phyloP scores from a whole-genome alignment of 352 stramenopile genomes.

The Pythium vanterpoolii region DNA sequence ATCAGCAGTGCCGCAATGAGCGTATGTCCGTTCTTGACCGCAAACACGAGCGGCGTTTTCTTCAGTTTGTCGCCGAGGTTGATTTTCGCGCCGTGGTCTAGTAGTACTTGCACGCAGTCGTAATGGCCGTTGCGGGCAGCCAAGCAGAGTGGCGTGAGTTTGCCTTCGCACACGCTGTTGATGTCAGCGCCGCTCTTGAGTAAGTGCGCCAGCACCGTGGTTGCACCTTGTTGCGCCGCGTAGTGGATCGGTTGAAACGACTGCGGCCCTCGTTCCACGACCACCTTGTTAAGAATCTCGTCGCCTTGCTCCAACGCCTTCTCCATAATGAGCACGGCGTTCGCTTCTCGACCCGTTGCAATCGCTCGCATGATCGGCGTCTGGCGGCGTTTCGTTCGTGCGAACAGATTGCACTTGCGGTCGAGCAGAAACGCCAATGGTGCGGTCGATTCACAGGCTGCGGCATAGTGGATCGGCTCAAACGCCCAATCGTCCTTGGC shows the following conservation, averaged over 20 bases:
- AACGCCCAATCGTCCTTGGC: constrained; percentile 60
- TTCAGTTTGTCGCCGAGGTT: constrained; percentile 70
- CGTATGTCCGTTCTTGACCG: constrained; percentile 73
- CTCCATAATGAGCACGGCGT: constrained; percentile 57
- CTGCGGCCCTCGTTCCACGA: constrained; percentile 42
- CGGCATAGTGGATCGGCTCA: constrained; percentile 69
- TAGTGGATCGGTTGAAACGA: constrained; percentile 67
- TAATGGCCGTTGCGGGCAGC: constrained; percentile 56
- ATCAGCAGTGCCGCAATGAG: constrained; percentile 49
- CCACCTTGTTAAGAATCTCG: constrained; percentile 32
- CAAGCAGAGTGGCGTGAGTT: constrained; percentile 56
- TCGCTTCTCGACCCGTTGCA: constrained; percentile 41
- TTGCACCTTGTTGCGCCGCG: constrained; percentile 41
- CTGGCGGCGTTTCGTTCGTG: constrained; percentile 52
- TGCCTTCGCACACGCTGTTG: constrained; percentile 47
- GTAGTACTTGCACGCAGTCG: constrained; percentile 47
- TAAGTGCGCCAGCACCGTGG: constrained; percentile 42
- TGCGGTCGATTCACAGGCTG: constrained; percentile 42
- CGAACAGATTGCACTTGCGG: constrained; percentile 47
- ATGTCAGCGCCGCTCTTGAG: constrained; percentile 48
- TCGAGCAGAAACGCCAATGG: constrained; percentile 65
- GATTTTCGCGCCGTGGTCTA: constrained; percentile 53
- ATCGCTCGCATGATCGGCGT: constrained; percentile 66
- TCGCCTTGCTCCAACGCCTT: constrained; percentile 38
- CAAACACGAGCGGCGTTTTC: constrained; percentile 73